Conservation (phyloP, 768 basidiomycete species). For the Phylloporus sp. region DNA sequence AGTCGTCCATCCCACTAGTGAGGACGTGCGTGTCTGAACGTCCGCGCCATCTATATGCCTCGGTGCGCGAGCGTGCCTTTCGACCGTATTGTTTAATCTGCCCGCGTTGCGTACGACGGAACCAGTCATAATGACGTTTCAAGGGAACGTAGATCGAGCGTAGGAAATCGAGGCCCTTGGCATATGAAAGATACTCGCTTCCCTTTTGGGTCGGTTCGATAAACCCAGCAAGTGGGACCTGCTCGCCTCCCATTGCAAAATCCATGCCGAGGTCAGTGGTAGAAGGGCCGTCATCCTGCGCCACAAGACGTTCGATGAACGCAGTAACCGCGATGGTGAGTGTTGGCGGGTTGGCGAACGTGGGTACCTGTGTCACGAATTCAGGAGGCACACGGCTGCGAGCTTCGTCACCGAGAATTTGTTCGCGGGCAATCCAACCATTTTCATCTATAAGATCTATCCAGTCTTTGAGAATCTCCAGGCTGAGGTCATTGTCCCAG, state of each 20-base stretch:
- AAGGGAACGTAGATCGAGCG: constrained; percentile 77
- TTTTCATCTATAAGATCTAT: constrained; percentile 86
- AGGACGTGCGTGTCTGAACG: constrained; percentile 81
- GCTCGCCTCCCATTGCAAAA: constrained; percentile 44
- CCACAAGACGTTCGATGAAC: constrained; percentile 72
- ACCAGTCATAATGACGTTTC: constrained; percentile 94
- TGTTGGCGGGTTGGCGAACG: constrained; percentile 93
- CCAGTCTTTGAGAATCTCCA: constrained; percentile 90
- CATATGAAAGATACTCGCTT: constrained; percentile 51
- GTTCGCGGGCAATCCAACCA: constrained; percentile 95
- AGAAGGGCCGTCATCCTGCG: constrained; percentile 42
- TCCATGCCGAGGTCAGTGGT: constrained; percentile 64
- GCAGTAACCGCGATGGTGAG: constrained; percentile 90
- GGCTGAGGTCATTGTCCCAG: constrained; percentile 89
- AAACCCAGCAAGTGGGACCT: constrained; percentile 42
- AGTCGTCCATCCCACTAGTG: constrained; percentile 96
- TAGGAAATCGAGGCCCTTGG: constrained; percentile 63
- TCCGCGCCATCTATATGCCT: constrained; percentile 94
- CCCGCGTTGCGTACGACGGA: constrained; percentile 88
- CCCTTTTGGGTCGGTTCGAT: constrained; percentile 29
- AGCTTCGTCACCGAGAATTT: constrained; percentile 95
- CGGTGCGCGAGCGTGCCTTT: constrained; percentile 76
- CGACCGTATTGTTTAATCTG: constrained; percentile 90
- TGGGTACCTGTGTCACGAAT: constrained; percentile 91
- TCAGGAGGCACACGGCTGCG: constrained; percentile 89